phyloP scores from a whole-genome alignment of 257 asterid species.

The Misopates orontium region DNA sequence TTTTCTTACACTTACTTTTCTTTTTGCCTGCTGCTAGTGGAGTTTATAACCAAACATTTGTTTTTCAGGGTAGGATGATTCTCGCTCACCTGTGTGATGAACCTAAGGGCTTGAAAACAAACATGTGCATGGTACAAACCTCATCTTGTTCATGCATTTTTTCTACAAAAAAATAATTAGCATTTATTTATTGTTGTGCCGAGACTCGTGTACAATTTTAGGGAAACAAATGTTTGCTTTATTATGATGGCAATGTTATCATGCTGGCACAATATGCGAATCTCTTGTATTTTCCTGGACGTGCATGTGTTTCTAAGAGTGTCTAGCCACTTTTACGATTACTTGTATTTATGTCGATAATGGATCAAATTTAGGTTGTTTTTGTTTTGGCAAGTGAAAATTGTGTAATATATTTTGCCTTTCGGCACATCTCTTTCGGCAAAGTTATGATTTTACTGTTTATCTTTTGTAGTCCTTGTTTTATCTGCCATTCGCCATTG shows the following conservation, averaged over 20 bases:
- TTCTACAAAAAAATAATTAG: no score
- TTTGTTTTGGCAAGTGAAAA: background rate
- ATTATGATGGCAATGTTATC: conserved; percentile 6
- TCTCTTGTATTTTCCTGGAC: background rate
- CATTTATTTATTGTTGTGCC: background rate
- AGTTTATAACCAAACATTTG: conserved; percentile 25
- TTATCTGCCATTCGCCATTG: conserved; percentile 88
- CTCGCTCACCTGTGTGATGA: conserved; percentile 92
- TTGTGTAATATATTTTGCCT: no score
- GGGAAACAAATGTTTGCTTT: no score
- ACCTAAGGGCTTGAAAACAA: conserved; percentile 96
- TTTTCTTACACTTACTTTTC: conserved; percentile 9
- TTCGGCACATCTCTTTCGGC: background rate
- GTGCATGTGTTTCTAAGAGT: background rate
- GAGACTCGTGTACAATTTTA: no score
- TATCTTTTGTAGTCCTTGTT: conserved; percentile 67
- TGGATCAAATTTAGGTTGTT: background rate
- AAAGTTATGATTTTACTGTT: conserved; percentile 18
- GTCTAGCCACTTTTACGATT: background rate
- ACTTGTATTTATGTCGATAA: conserved; percentile 10
- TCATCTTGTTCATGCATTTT: conserved; percentile 9
- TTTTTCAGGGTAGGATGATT: conserved; percentile 90
- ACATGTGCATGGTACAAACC: conserved; percentile 84
- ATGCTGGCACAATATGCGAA: background rate
- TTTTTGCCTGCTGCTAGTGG: conserved; percentile 7